These are phyloP conservation scores for Leccinellum rugosiceps DNA, from an alignment of 768 basidiomycete species.

Conservation along the genomic window DNA sequence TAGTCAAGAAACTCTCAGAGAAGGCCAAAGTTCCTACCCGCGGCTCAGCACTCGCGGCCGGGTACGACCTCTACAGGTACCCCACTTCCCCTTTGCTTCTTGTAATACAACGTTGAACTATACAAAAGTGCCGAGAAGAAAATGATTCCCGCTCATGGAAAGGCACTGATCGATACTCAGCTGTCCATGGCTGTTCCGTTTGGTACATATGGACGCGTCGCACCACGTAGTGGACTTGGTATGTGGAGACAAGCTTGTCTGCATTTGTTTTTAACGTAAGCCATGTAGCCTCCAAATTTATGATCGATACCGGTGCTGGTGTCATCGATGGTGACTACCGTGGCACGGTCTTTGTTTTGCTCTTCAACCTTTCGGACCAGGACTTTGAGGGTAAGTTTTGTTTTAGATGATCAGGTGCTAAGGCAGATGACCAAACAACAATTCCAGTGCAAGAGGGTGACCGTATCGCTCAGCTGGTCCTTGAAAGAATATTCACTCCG, in stretches of 20 bases:
- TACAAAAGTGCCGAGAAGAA: constrained; percentile 74
- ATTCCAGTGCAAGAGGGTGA: constrained; percentile 84
- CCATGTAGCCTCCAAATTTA: constrained; percentile 84
- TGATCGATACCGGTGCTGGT: constrained; percentile 97
- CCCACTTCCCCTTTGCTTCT: neutral
- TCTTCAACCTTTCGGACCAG: constrained; percentile 89
- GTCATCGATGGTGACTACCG: constrained; percentile 97
- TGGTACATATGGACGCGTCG: constrained; percentile 95
- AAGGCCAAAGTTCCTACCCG: constrained; percentile 84
- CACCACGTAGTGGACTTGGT: constrained; percentile 95
- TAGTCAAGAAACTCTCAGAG: constrained; percentile 81
- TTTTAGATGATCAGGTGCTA: neutral
- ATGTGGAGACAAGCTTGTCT: constrained; percentile 23
- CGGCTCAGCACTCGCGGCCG: constrained; percentile 83
- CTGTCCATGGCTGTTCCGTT: constrained; percentile 90
- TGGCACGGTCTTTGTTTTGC: constrained; percentile 83
- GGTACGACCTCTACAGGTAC: constrained; percentile 93
- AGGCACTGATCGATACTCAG: constrained; percentile 88
- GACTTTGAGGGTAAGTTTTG: constrained; percentile 73
- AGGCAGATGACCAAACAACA: neutral
- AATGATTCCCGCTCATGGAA: constrained; percentile 81
- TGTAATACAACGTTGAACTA: constrained; percentile 1
- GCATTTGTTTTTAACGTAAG: neutral
- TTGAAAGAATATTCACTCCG: constrained; percentile 87
- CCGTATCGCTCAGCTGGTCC: constrained; percentile 91